Conservation (phyloP, 371 early-diverging fungal species). For the Apophysomyces trapeziformis region DNA sequence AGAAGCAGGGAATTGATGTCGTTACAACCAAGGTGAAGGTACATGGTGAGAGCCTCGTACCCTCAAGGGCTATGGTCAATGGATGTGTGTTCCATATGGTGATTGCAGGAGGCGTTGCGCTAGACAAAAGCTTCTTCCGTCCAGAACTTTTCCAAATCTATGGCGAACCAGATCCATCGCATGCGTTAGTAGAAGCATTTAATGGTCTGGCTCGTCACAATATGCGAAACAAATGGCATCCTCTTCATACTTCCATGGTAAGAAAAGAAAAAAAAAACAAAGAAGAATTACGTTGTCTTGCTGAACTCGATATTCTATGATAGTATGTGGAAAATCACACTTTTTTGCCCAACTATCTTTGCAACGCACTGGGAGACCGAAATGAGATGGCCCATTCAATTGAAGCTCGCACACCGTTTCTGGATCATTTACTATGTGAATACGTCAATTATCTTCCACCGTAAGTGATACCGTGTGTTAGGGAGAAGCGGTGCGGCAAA, state of each 20-base stretch:
- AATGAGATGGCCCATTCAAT: constrained; percentile 34
- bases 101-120: neutral
- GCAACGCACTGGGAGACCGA: constrained; percentile 30
- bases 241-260: constrained; percentile 28
- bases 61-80: constrained; percentile 9
- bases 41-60: neutral
- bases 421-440: constrained; percentile 28
- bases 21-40: neutral
- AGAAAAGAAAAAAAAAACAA: neutral
- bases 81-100: constrained; percentile 9
- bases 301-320: neutral
- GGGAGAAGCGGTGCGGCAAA: neutral
- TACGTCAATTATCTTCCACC: constrained; percentile 31
- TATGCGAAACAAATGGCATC: constrained; percentile 27
- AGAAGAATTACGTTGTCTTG: no score
- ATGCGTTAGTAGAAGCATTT: constrained; percentile 17
- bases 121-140: neutral
- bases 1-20: neutral
- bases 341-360: constrained; percentile 24
- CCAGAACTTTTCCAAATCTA: neutral
- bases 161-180: constrained; percentile 17
- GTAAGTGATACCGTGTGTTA: neutral
- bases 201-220: constrained; percentile 25
- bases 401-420: constrained; percentile 32
- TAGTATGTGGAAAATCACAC: constrained; percentile 27